Evolutionary conservation across 2,329 filamentous ascomycete species (phyloP), one percentile per base, ranked within the genome.

Genomic region (Sporothrix pallida): DNA sequence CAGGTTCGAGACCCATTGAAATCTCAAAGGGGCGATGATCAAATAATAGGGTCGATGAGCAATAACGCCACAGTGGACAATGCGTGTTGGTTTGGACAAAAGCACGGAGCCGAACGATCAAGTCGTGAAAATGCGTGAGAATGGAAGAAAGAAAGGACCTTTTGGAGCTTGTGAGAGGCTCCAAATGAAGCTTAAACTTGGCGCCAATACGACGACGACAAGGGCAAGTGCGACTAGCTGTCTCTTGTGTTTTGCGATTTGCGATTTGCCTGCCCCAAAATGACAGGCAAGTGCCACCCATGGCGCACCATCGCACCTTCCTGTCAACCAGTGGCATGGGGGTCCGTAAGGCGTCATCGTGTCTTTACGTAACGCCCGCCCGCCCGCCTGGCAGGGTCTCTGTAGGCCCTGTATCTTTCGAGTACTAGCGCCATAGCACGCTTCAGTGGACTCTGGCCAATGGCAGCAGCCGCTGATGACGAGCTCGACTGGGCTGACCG

Each of bases 391-490:
- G 46, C 44, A 68, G 31, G 63, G 63, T 50, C n/a, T 2, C n/a
- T 42, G 31, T 26, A 50, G 17, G 44, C 17, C 44, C 42, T 23
- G 37, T 1, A 26, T 26, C 23, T 26, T 26, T 26, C 23, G 3
- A 26, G 23, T 26, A 26, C 23, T 26, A 26, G 23, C 23, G 23
- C 23, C 23, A 26, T 17, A 48, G n/a, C 17, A 12, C 17, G 20
- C 46, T 26, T 20, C 26, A 3, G 23, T 13, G 4, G 26, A 50
- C 65, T 31, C n/a, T 46, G 60, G 69, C 69, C 69, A 71, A 71
- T 71, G 69, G 23, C 68, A 46, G 54, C 54, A n/a, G 52, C 54
- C 52, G 69, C 42, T 8, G 69, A 71, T 71, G 69, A 71, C 69
- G 69, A 71, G 69, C 52, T 60, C 42, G 46, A 56, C 48, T 37